Percentiles rank a stretch among this genome's conserved stretches.
Conservation (phyloP, 78 protist species). For the Dictyostelium intermedium region DNA sequence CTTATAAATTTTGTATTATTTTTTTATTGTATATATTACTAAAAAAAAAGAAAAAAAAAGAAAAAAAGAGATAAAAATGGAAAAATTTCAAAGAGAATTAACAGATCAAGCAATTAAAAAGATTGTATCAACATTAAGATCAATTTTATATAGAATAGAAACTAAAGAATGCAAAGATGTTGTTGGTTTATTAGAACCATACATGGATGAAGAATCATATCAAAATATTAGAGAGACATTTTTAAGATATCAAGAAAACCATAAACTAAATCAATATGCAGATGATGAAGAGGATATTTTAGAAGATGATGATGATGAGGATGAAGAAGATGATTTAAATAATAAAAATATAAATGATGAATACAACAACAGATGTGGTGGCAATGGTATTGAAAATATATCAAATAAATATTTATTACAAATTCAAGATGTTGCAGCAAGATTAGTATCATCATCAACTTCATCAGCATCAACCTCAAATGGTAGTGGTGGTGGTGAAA, state of each 20-base stretch:
- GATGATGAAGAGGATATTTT: constrained; percentile 1
- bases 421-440: not conserved
- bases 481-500: not conserved
- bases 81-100: not conserved
- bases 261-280: not conserved
- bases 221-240: not conserved
- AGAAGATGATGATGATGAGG: constrained; percentile 31
- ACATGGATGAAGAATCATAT: constrained; percentile 29
- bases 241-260: constrained; percentile 2
- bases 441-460: not conserved
- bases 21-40: not conserved
- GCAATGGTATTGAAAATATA: not conserved
- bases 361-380: not conserved
- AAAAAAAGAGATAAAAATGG: not conserved
- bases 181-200: constrained; percentile 48
- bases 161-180: constrained; percentile 11
- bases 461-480: not conserved
- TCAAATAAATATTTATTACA: constrained; percentile 14
- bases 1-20: not conserved
- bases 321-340: not conserved
- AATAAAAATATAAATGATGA: not conserved
- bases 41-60: not conserved
- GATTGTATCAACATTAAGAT: not conserved
- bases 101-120: not conserved
- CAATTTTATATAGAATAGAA: constrained; percentile 21